phyloP scores from a whole-genome alignment of 2,329 filamentous ascomycete genomes.

The Fusarium palustre region DNA sequence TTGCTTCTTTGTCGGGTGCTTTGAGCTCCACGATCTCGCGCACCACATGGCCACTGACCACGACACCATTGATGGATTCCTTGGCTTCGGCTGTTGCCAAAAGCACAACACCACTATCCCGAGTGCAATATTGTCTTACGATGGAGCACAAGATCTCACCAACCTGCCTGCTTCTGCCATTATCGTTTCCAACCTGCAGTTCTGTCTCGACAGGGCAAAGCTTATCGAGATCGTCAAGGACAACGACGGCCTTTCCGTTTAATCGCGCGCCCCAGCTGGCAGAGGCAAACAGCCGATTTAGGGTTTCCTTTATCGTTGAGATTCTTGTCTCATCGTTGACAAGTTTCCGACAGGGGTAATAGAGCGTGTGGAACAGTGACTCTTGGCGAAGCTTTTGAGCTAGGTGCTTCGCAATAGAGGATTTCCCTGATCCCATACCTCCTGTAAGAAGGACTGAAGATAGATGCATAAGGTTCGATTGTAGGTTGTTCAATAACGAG shows the following conservation, averaged over 20 bases:
- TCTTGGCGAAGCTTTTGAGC: slow-evolving; percentile 78
- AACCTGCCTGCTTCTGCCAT: slow-evolving; percentile 89
- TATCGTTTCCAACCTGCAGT: slow-evolving; percentile 91
- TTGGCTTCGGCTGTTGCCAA: slow-evolving; percentile 93
- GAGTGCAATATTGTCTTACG: slow-evolving; percentile 84
- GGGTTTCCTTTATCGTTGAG: slow-evolving; percentile 88
- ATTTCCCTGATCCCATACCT: slow-evolving; percentile 90
- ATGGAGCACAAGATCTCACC: slow-evolving; percentile 89
- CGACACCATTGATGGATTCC: slow-evolving; percentile 88
- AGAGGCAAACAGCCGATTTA: slow-evolving; percentile 85
- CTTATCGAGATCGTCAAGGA: slow-evolving; percentile 93
- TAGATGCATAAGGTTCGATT: slow-evolving; percentile 81
- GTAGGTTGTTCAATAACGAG: slow-evolving; percentile 75
- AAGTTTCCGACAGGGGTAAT: slow-evolving; percentile 87
- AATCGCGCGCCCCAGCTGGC: slow-evolving; percentile 92
- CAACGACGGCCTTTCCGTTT: slow-evolving; percentile 84
- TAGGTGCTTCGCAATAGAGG: slow-evolving; percentile 79
- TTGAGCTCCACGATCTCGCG: slow-evolving; percentile 90
- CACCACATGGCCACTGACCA: slow-evolving; percentile 91
- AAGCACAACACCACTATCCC: slow-evolving; percentile 83
- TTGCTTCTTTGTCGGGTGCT: slow-evolving; percentile 91
- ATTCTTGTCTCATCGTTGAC: slow-evolving; percentile 92
- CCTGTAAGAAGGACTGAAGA: slow-evolving; percentile 93
- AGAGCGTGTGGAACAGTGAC: slow-evolving; percentile 82
- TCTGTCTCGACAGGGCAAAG: slow-evolving; percentile 95